phyloP scores from a whole-genome alignment of 306 rosid species.

The Cicer pinnatifidum region DNA sequence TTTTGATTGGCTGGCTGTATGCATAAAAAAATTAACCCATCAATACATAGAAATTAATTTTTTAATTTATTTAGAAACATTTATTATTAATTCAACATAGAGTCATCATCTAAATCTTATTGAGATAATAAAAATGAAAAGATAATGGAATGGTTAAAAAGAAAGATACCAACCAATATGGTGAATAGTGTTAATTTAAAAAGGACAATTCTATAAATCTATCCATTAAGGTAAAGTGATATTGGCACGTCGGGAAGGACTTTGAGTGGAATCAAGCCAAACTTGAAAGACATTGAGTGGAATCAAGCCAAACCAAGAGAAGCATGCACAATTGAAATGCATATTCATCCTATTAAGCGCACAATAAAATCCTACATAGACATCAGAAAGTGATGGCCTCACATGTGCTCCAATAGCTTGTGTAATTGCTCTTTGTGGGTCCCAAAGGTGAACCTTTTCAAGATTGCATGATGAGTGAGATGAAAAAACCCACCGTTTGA shows the following conservation, averaged over 20 bases:
- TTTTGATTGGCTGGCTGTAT: no score
- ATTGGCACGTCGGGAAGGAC: conserved; percentile 28
- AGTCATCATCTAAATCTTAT: conserved; percentile 39
- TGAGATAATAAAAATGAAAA: conserved; percentile 33
- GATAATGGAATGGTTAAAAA: conserved; percentile 12
- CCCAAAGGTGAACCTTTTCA: conserved; percentile 41
- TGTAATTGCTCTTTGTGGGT: conserved; percentile 45
- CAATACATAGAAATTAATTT: not conserved
- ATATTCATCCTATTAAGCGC: conserved; percentile 36
- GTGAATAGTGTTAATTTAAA: conserved; percentile 25
- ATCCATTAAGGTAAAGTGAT: conserved; percentile 12
- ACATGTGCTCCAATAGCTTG: conserved; percentile 48
- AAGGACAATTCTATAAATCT: conserved; percentile 16
- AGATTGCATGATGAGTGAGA: conserved; percentile 51
- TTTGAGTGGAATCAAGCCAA: conserved; percentile 45
- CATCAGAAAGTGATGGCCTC: conserved; percentile 38
- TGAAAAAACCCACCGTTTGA: conserved; percentile 46
- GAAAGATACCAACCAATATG: conserved; percentile 20
- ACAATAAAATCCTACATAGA: conserved; percentile 31
- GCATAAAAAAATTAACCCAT: no score
- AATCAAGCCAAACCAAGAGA: conserved; percentile 37
- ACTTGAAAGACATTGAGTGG: conserved; percentile 30
- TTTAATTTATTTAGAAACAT: not conserved
- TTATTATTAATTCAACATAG: conserved; percentile 13
- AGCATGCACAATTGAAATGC: conserved; percentile 44